Evolutionary conservation across 345 rosid species (phyloP).

Genomic region (Acer yangbiense): DNA sequence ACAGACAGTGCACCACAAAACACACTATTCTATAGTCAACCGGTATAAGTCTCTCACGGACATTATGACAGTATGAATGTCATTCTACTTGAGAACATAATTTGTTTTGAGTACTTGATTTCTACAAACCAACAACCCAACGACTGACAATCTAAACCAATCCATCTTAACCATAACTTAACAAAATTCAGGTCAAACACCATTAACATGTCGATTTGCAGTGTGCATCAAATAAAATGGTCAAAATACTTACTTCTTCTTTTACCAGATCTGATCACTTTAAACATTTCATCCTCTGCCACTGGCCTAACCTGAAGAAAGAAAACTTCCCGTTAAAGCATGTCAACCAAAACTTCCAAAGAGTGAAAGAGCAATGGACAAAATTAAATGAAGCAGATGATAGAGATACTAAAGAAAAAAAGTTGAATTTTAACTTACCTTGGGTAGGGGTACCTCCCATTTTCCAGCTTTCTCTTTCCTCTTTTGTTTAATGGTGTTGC

Average conservation of each 20-base stretch:
- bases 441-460: conserved; percentile 95
- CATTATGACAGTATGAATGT: no score
- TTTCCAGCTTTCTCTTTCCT: conserved; percentile 95
- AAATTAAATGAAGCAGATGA: neutral
- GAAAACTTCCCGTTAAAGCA: conserved; percentile 8
- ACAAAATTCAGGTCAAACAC: neutral
- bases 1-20: neutral
- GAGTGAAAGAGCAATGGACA: neutral
- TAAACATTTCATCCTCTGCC: conserved; percentile 98
- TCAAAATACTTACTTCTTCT: conserved; percentile 62
- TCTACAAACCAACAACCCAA: neutral
- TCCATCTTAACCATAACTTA: no score
- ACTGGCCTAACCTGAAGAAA: conserved; percentile 86
- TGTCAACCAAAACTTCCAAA: neutral
- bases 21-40: neutral
- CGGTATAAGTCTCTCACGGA: neutral
- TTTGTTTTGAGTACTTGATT: neutral
- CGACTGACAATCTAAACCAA: neutral
- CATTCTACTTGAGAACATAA: neutral
- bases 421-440: conserved; percentile 41
- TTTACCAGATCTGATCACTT: conserved; percentile 83
- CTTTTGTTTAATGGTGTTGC: conserved; percentile 93
- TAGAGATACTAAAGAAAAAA: neutral
- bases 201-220: neutral
- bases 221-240: neutral